Evolutionary conservation across 2,329 filamentous ascomycete species (phyloP).

Genomic region (Pleurostoma richardsiae): DNA sequence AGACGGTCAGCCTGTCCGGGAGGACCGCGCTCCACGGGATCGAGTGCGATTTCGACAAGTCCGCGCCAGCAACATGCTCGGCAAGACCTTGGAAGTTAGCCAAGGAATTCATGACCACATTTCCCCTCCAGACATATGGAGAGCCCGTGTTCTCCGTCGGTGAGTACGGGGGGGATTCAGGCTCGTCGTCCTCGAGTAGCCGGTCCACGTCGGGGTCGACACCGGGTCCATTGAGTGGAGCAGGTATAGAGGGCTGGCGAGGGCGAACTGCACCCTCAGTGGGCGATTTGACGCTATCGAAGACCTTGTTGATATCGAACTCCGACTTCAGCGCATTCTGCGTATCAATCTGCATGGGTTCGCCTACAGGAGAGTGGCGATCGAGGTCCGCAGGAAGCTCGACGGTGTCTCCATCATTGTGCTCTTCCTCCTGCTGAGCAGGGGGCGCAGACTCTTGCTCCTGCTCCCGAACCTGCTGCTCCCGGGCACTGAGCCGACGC

Average conservation of each 20-base stretch:
- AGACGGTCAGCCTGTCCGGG: conserved; percentile 63
- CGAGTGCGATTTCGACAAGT: conserved; percentile 56
- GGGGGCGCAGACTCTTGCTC: neutral
- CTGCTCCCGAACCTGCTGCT: conserved; percentile 5
- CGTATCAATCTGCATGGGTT: conserved; percentile 36
- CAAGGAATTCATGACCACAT: conserved; percentile 69
- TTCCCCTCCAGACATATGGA: conserved; percentile 73
- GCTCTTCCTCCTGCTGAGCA: conserved; percentile 9
- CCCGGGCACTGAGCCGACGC: conserved; percentile 6
- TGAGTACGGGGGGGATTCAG: conserved; percentile 77
- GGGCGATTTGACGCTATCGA: conserved; percentile 77
- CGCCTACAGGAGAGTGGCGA: conserved; percentile 8
- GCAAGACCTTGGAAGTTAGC: conserved; percentile 73
- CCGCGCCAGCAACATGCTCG: conserved; percentile 78
- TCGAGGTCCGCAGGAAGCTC: conserved; percentile 18
- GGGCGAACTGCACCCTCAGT: conserved; percentile 32
- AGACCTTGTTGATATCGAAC: conserved; percentile 84
- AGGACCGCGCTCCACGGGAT: conserved; percentile 69
- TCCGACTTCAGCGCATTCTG: conserved; percentile 49
- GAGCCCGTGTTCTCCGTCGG: conserved; percentile 71
- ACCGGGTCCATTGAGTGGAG: conserved; percentile 49
- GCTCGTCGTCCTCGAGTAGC: conserved; percentile 76
- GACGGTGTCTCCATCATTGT: conserved; percentile 9
- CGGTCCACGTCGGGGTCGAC: conserved; percentile 88
- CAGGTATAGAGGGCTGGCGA: conserved; percentile 43